Evolutionary conservation across 176 grass and related monocot genomes (phyloP).

Genomic region (Zoysia pacifica): DNA sequence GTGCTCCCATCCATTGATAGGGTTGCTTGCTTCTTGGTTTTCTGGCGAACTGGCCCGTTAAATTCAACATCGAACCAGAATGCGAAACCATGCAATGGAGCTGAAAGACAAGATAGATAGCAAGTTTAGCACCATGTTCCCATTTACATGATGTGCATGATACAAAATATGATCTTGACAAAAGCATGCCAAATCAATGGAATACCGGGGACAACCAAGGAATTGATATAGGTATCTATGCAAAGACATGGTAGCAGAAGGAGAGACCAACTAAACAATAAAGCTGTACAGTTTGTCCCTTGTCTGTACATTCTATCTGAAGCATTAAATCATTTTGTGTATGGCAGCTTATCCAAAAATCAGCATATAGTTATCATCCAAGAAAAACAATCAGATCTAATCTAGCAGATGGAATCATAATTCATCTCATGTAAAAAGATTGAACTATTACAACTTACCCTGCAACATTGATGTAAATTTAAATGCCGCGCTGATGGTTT

Average conservation of each 20-base stretch:
- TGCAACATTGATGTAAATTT: constrained; percentile 92
- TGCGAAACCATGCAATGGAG: constrained; percentile 95
- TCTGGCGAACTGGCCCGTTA: constrained; percentile 62
- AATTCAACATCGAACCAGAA: constrained; percentile 99
- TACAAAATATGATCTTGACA: not conserved
- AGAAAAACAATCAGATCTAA: not conserved
- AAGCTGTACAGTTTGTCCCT: not conserved
- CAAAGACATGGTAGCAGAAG: not conserved
- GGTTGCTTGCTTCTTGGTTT: constrained; percentile 52
- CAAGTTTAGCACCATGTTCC: constrained; percentile 15
- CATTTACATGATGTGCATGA: not conserved
- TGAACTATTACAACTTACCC: constrained; percentile 51
- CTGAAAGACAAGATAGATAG: constrained; percentile 43
- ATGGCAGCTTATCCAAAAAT: no score
- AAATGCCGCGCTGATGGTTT: constrained; percentile 67
- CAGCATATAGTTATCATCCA: constrained; percentile 1
- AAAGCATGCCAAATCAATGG: constrained; percentile 6
- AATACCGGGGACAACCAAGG: not conserved
- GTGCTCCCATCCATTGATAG: constrained; percentile 40
- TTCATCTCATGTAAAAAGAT: constrained; percentile 16
- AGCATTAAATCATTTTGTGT: not conserved
- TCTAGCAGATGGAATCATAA: constrained; percentile 8
- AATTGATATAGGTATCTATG: not conserved
- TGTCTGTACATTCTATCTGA: constrained; percentile 4
- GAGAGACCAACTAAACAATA: constrained; percentile 8